A percentile compares a stretch with the other conserved stretches of the same genome.
Evolutionary conservation across 2,329 filamentous ascomycete genomes (phyloP).

Genomic region (Colletotrichum destructivum): DNA sequence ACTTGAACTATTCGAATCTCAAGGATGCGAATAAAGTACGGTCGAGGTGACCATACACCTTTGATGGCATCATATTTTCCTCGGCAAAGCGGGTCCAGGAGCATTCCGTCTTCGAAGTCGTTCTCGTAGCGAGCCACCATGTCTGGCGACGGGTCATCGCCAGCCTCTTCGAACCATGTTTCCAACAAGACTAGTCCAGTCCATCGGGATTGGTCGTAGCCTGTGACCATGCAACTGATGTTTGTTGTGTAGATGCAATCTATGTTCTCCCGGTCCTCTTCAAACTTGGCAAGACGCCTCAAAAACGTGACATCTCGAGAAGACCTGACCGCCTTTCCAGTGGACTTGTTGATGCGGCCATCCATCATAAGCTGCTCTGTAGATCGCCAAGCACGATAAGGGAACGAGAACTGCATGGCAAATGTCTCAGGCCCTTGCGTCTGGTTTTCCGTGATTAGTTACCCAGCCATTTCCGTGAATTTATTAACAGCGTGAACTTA

Average conservation of each 20-base stretch:
- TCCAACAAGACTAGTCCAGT: neutral
- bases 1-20: neutral
- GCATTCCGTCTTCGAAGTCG: neutral
- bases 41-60: neutral
- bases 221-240: neutral
- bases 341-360: neutral
- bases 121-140: slow-evolving; percentile 14
- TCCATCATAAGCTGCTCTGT: neutral
- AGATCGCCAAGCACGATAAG: slow-evolving; percentile 11
- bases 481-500: neutral
- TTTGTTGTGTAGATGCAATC: neutral
- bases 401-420: neutral
- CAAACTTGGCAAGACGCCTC: neutral
- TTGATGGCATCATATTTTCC: neutral
- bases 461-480: accelerated
- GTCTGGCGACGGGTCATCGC: neutral
- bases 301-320: neutral
- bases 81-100: neutral
- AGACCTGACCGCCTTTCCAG: neutral
- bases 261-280: accelerated
- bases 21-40: neutral
- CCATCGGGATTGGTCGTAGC: neutral
- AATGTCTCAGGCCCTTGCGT: neutral
- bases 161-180: slow-evolving; percentile 1
- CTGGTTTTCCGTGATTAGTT: neutral